Conservation (phyloP, 139 green algal species). For the Haematococcus lacustris region DNA sequence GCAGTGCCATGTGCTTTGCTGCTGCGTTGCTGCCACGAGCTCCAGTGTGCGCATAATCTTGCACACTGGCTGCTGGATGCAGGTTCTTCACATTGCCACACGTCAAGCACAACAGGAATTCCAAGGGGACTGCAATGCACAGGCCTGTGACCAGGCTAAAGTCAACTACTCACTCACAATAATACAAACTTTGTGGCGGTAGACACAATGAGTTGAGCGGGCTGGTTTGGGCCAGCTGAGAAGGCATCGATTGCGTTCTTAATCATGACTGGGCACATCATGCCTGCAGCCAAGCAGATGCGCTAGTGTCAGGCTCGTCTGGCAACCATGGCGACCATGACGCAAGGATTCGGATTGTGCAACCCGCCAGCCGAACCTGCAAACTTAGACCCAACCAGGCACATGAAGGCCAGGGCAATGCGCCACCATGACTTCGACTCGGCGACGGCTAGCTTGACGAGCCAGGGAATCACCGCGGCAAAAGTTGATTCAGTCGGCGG, state of each 20-base stretch:
- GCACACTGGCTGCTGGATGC: no score
- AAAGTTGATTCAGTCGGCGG: conserved; percentile 25
- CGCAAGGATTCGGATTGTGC: background rate
- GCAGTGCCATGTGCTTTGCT: no score
- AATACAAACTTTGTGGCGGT: conserved; percentile 1
- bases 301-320: no score
- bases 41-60: no score
- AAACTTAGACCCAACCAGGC: conserved; percentile 64
- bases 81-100: no score
- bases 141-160: background rate
- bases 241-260: conserved; percentile 74
- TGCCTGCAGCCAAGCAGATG: no score
- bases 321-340: no score
- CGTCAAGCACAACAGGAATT: background rate
- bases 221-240: conserved; percentile 3
- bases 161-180: background rate
- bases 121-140: background rate
- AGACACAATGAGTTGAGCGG: background rate
- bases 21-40: no score
- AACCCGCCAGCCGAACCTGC: conserved; percentile 29
- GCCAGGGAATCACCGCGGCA: conserved; percentile 62
- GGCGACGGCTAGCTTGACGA: conserved; percentile 56
- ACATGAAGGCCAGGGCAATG: conserved; percentile 47
- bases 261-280: conserved; percentile 66
- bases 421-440: conserved; percentile 63